Evolutionary conservation across 257 asterid genomes (phyloP).

Genomic region (Buddleja alternifolia): DNA sequence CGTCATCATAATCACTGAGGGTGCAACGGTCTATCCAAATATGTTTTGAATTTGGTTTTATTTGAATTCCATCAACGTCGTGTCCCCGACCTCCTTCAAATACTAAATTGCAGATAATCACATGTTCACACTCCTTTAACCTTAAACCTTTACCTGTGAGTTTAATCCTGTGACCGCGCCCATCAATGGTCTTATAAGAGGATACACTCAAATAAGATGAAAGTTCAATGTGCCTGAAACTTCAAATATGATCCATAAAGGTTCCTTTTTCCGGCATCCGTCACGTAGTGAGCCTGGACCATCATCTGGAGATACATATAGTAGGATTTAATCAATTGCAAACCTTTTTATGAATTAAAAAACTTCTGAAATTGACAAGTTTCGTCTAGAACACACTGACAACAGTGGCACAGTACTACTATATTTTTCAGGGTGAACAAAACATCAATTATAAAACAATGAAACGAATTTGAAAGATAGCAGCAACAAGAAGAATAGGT

Average conservation of each 20-base stretch:
- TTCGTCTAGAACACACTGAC: not conserved
- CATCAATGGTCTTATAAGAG: slow-evolving; percentile 85
- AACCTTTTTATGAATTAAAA: not conserved
- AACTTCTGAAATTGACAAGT: not conserved
- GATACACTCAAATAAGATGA: slow-evolving; percentile 63
- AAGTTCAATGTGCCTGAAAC: slow-evolving; percentile 85
- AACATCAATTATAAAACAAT: not conserved
- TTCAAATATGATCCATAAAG: slow-evolving; percentile 79
- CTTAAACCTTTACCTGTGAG: slow-evolving; percentile 78
- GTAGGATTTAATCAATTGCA: not conserved
- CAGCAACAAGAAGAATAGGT: too few species aligned
- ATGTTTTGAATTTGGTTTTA: slow-evolving; percentile 75
- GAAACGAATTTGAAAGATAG: too few species aligned
- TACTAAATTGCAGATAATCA: slow-evolving; percentile 74
- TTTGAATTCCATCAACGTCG: slow-evolving; percentile 84
- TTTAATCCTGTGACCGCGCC: slow-evolving; percentile 79
- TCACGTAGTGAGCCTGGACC: slow-evolving; percentile 94
- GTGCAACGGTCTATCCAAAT: slow-evolving; percentile 95
- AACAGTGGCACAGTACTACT: not conserved
- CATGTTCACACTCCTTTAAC: slow-evolving; percentile 85
- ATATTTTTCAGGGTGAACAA: not conserved
- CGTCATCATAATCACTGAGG: slow-evolving; percentile 74
- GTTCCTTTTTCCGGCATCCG: slow-evolving; percentile 78
- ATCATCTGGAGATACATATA: slow-evolving; percentile 55
- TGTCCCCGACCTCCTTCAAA: slow-evolving; percentile 76